A percentile compares a stretch with the other conserved stretches of the same genome.
Evolutionary conservation across 768 basidiomycete genomes (phyloP).

Genomic region (Brasilioporus rufonigricans): DNA sequence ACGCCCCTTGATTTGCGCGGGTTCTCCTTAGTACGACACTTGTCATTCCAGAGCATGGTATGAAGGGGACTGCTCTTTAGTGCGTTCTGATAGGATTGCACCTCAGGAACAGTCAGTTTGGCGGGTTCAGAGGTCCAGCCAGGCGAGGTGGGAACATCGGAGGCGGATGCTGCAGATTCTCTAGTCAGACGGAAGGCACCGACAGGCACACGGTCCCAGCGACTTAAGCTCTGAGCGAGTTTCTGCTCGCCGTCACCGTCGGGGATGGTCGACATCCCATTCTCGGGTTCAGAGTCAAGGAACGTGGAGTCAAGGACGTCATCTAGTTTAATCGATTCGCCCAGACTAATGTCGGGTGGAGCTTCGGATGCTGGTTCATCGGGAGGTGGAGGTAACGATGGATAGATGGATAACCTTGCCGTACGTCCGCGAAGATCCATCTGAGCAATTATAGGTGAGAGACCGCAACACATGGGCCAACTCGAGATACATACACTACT

Average conservation of each 20-base stretch:
- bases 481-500: constrained; percentile 34
- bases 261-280: constrained; percentile 26
- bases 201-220: constrained; percentile 77
- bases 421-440: constrained; percentile 33
- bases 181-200: constrained; percentile 69
- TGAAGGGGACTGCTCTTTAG: constrained; percentile 57
- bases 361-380: constrained; percentile 35
- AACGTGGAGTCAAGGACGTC: constrained; percentile 78
- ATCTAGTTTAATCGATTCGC: constrained; percentile 58
- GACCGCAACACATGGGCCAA: constrained; percentile 6
- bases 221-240: constrained; percentile 49
- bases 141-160: constrained; percentile 30
- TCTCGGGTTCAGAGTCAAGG: constrained; percentile 55
- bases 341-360: constrained; percentile 38
- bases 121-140: constrained; percentile 29
- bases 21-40: constrained; percentile 19
- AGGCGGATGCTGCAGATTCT: constrained; percentile 23
- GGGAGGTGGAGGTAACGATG: constrained; percentile 33
- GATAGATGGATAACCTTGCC: constrained; percentile 34
- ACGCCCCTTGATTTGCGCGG: constrained; percentile 32
- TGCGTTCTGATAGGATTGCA: constrained; percentile 36
- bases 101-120: constrained; percentile 18
- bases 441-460: constrained; percentile 15
- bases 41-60: constrained; percentile 51
- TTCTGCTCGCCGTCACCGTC: constrained; percentile 38